These are phyloP conservation scores for Discostella pseudostelligera DNA, from an alignment of 108 stramenopile genomes.

Conservation along the genomic window DNA sequence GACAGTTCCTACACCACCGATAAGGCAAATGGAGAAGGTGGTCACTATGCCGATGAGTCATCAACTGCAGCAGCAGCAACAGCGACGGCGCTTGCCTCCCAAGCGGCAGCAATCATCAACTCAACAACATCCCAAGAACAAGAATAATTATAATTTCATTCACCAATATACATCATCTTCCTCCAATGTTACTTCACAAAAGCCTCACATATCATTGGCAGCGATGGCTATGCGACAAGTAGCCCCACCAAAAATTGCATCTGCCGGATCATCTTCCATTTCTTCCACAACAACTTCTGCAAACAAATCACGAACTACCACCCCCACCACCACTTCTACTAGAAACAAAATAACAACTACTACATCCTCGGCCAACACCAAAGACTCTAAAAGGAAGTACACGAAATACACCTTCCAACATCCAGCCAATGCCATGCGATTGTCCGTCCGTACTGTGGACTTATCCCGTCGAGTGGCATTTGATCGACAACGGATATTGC, in stretches of 20 bases:
- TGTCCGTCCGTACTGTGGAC: conserved; percentile 47
- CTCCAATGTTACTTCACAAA: not conserved
- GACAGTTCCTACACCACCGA: too few species aligned
- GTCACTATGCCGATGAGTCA: too few species aligned
- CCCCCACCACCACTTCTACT: too few species aligned
- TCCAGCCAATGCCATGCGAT: conserved; percentile 45
- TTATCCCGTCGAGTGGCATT: conserved; percentile 59
- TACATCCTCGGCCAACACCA: too few species aligned
- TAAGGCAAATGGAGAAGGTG: too few species aligned
- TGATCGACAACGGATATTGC: not conserved
- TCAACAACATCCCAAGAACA: not conserved
- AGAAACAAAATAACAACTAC: too few species aligned
- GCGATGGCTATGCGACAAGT: too few species aligned
- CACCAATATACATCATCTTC: not conserved
- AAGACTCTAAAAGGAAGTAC: conserved; percentile 5
- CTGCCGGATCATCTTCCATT: too few species aligned
- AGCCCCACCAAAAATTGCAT: too few species aligned
- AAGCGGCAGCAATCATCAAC: not conserved
- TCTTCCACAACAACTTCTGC: too few species aligned
- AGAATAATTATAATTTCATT: not conserved
- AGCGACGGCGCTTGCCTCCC: not conserved
- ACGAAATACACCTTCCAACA: conserved; percentile 35
- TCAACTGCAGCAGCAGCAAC: not conserved
- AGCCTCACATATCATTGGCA: too few species aligned
- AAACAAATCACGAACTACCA: too few species aligned